phyloP scores from a whole-genome alignment of 2,329 filamentous ascomycete genomes.

The Fusarium devonianum region DNA sequence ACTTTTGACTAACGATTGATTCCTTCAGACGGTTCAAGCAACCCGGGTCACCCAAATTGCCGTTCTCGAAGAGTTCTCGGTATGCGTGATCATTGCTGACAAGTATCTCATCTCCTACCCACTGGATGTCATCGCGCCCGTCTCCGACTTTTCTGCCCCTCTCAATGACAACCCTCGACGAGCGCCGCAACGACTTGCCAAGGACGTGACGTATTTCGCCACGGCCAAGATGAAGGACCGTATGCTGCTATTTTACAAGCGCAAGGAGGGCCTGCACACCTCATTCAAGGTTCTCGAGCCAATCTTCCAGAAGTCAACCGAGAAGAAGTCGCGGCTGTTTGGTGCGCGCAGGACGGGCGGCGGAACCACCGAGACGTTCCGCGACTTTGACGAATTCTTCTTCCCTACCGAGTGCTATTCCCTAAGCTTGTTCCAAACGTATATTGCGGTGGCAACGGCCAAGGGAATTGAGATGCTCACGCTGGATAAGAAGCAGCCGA shows the following conservation, averaged over 20 bases:
- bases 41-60: slow-evolving; percentile 88
- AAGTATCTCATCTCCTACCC: slow-evolving; percentile 93
- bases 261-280: slow-evolving; percentile 88
- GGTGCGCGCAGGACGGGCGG: slow-evolving; percentile 64
- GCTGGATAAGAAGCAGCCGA: slow-evolving; percentile 94
- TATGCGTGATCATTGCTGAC: slow-evolving; percentile 91
- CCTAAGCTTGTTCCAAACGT: slow-evolving; percentile 95
- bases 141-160: slow-evolving; percentile 67
- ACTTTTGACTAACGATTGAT: slow-evolving; percentile 32
- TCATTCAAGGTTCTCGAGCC: slow-evolving; percentile 98
- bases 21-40: slow-evolving; percentile 73
- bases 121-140: slow-evolving; percentile 78
- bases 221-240: slow-evolving; percentile 97
- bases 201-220: slow-evolving; percentile 96
- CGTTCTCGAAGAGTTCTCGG: slow-evolving; percentile 92
- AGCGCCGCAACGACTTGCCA: slow-evolving; percentile 90
- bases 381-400: slow-evolving; percentile 98
- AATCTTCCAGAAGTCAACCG: slow-evolving; percentile 89
- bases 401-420: slow-evolving; percentile 94
- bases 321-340: slow-evolving; percentile 77
- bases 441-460: slow-evolving; percentile 87
- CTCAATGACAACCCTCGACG: slow-evolving; percentile 76
- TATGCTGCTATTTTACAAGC: slow-evolving; percentile 95
- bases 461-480: slow-evolving; percentile 96
- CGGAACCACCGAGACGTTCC: slow-evolving; percentile 91